Conservation (phyloP, 352 stramenopile genomes). For the Lagenidium giganteum region DNA sequence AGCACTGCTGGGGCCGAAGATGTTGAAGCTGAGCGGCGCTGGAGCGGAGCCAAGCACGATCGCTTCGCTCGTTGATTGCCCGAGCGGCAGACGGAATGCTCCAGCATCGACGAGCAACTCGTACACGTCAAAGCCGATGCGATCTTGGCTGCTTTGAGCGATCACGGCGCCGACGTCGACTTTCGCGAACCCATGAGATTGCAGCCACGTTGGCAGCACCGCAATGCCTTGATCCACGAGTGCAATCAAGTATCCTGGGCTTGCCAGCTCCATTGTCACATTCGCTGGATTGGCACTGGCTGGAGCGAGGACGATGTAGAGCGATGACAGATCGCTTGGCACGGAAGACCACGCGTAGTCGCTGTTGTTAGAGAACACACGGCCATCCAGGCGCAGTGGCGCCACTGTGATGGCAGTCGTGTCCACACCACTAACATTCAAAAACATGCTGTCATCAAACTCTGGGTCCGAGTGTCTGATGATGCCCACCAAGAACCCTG, state of each 20-base stretch:
- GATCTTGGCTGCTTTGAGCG: constrained; percentile 11
- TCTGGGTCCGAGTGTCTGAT: constrained; percentile 16
- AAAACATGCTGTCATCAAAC: constrained; percentile 19
- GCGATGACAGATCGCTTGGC: no score
- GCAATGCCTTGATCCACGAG: constrained; percentile 16
- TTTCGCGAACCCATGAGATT: constrained; percentile 2
- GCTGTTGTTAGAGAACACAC: no score
- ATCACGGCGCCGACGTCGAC: background rate
- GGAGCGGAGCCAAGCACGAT: constrained; percentile 16
- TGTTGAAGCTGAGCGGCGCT: constrained; percentile 3
- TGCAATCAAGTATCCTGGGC: constrained; percentile 12
- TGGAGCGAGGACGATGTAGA: no score
- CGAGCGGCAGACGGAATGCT: constrained; percentile 1
- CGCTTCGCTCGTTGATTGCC: constrained; percentile 1
- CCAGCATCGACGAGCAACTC: background rate
- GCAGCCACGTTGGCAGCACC: constrained; percentile 12
- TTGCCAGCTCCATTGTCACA: no score
- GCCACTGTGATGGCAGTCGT: background rate
- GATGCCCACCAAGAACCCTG: constrained; percentile 2
- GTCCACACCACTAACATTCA: constrained; percentile 7
- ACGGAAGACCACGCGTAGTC: no score
- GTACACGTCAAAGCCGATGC: constrained; percentile 15
- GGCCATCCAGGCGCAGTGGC: no score
- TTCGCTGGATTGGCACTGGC: no score
- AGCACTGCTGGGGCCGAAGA: constrained; percentile 7